Evolutionary conservation across 1,284 basidiomycete genomes (phyloP), one percentile per base, ranked within the genome.

Genomic region (Pseudozyma sp.): DNA sequence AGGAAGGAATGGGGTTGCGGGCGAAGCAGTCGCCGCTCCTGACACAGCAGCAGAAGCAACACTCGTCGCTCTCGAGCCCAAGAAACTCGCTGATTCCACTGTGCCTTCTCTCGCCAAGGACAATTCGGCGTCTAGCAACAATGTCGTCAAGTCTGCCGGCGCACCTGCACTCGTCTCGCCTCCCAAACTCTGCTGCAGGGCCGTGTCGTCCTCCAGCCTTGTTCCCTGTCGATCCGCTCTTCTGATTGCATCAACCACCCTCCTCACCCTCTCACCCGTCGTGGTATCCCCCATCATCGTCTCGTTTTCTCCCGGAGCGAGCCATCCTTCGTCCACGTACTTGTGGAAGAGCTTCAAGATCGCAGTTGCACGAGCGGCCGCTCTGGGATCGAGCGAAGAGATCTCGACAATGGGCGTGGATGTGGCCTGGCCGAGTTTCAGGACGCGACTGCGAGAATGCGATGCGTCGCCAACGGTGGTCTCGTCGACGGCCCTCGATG

Each of bases 311-410:
- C 25, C 25, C 25, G 25, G 25, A 31, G 59, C 50, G 14, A 81
- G 55, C 62, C 68, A 80, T 16, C 80, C 80, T 25, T 82, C 80
- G 21, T 80, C 78, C 7, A 82, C 72, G 57, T 82, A 82, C 51
- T 76, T 67, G 62, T 82, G 78, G 60, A 80, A 77, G 16, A 82
- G 69, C 57, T 78, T 79, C 38, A 83, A 67, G 42, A 83, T 78
- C 21, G 81, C 81, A 3, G 81, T 79, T 0, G 81, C 81, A 5
- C 78, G 59, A 0, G 81, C 81, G 10, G 81, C 81, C 0, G 81
- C 81, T 1, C 55, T 49, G 0, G 81, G 70, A 40, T 83, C 78
- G 14, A 81, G 64, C 16, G 74, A 77, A 9, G 79, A 72, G 35
- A 83, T 73, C 52, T 83, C 79, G 31, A 83, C 62, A 39, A 81